Conservation (phyloP, 805 yeast genomes). For the Lachancea mirantina region DNA sequence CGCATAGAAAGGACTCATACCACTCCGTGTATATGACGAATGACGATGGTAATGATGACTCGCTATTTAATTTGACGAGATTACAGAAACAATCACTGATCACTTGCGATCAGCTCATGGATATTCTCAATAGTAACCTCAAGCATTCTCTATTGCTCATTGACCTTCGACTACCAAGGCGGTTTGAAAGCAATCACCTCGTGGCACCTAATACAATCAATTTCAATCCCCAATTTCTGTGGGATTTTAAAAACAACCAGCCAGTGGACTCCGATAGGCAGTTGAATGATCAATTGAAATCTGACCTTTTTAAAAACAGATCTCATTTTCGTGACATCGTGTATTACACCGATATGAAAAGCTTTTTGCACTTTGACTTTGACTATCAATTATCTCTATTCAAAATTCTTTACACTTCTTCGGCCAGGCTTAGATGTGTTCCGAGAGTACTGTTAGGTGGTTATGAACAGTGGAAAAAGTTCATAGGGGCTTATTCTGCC, state of each 20-base stretch:
- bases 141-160: slow-evolving; percentile 33
- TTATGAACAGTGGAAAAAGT: slow-evolving; percentile 37
- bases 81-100: slow-evolving; percentile 46
- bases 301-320: slow-evolving; percentile 25
- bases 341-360: slow-evolving; percentile 34
- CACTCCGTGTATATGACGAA: slow-evolving; percentile 34
- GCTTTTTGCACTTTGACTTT: slow-evolving; percentile 25
- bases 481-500: slow-evolving; percentile 25
- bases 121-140: slow-evolving; percentile 40
- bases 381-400: slow-evolving; percentile 32
- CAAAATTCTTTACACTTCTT: slow-evolving; percentile 19
- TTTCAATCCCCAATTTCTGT: slow-evolving; percentile 34
- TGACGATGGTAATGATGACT: slow-evolving; percentile 16
- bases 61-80: slow-evolving; percentile 21
- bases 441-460: slow-evolving; percentile 39
- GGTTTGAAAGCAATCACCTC: slow-evolving; percentile 31
- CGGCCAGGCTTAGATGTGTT: slow-evolving; percentile 12
- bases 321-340: slow-evolving; percentile 32
- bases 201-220: slow-evolving; percentile 34
- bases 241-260: slow-evolving; percentile 21
- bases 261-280: slow-evolving; percentile 30
- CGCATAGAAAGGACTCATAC: slow-evolving; percentile 35
- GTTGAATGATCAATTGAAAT: slow-evolving; percentile 22
- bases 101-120: slow-evolving; percentile 36
- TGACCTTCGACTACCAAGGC: slow-evolving; percentile 34